Evolutionary conservation across 495 filamentous ascomycete genomes (phyloP), one percentile per base, ranked within the genome.

Genomic region (Elasticomyces elasticus): DNA sequence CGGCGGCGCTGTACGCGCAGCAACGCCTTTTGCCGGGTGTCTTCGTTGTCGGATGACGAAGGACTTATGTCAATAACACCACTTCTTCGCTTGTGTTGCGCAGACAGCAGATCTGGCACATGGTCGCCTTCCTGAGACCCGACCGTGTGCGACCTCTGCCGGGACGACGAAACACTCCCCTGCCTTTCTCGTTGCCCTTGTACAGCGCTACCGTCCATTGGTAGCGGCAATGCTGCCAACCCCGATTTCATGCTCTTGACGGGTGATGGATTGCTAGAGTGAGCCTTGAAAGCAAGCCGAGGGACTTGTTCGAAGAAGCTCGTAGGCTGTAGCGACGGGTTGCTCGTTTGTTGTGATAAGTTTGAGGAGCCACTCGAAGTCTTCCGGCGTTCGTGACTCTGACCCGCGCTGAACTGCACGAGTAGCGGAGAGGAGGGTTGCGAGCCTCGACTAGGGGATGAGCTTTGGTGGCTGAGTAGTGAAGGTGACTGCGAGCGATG

Each of bases 31-130:
- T 87, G 83, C 60, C 91, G 84, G 15, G 90, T 82, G 31, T 94
- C 90, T 66, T 98, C 92, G 58, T 94, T 97, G 65, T 98, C 92
- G 0, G 92, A 98, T 0, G 94, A 97, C 0, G 92, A 97, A 25
- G 92, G 92, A 3, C 94, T 97, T 67, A 95, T 84, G 64, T 97
- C 94, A 61, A 95, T 87, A 7, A 96, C 82, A 65, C 95, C 91
- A 65, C 89, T 96, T 59, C 89, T 79, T 25, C 90, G 86, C 67
- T 96, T 95, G 63, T 89, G 79, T 55, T 95, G 90, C 26, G 80
- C 75, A 0, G 84, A 80, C 6, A 78, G 59, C 55, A 88, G 80
- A 30, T 85, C 71, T 56, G 94, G 83, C 42, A 81, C 73, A n/a
- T 80, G 70, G 66, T 91, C 94, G 5, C 85, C 84, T 68, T 97